Evolutionary conservation across 208 protist species (phyloP), one percentile per base, ranked within the genome.

Genomic region (Acanthamoeba divionensis): DNA sequence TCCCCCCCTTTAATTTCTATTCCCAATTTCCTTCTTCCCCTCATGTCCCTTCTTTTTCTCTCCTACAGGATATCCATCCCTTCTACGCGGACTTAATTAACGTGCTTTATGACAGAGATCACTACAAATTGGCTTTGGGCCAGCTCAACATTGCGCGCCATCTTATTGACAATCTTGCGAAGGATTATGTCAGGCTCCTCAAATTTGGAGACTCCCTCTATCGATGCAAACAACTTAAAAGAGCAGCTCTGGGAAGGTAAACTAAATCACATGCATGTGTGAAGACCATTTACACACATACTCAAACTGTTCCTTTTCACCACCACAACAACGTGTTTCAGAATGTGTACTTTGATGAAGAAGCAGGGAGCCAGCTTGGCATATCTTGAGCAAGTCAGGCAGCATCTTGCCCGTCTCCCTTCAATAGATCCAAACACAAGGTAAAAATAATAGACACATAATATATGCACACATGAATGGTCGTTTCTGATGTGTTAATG

Each of bases 51-150:
- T 62, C 47, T 52, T 50, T 71, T 1, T 0, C 41, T 57, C 3
- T 86, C 1, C 1, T 31, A 60, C n/a, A 97, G 95, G 98, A 99
- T 90, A 98, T 99, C 73, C 99, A 99, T 94, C 99, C 99, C 48
- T 99, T 99, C 93, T 99, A 99, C 94, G 98, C 97, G 6, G 98
- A 99, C 92, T 95, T 99, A 41, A 99, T 99, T 95, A 99, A 99
- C 95, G 98, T 99, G 26, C 95, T 99, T 4, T 99, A 99, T 95
- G 99, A 99, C 94, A 95, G 97, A 26, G 99, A 99, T 91, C 99
- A 99, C 95, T 99, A 99, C 96, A 99, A 99, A 95, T 95, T 99
- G 12, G 99, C 99, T 0, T 95, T 99, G 7, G 99, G 99, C 18
- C 98, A 99, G 93, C 95, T 99, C 12, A 98, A 98, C 89, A 98